Percentiles rank a stretch among this genome's conserved stretches.
phyloP scores from a whole-genome alignment of 2,329 filamentous ascomycete genomes.

The Mycosphaerella sp. region DNA sequence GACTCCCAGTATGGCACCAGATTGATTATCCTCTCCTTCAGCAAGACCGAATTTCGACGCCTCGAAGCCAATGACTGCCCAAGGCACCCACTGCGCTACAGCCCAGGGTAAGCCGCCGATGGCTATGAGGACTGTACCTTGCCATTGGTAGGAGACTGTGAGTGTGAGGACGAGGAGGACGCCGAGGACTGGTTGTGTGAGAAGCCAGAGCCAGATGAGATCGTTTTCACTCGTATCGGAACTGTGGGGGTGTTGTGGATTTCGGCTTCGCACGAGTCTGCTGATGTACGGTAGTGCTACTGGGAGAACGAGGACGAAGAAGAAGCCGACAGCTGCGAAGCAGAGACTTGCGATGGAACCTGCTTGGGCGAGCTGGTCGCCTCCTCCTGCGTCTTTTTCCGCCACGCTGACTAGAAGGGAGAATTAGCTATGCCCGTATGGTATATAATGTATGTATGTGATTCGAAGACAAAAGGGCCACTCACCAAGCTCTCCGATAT shows the following conservation, averaged over 20 bases:
- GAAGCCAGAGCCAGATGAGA: slow-evolving; percentile 18
- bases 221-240: slow-evolving; percentile 1
- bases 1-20: slow-evolving; percentile 20
- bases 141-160: slow-evolving; percentile 18
- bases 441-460: neutral
- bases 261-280: neutral
- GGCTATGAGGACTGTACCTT: slow-evolving; percentile 20
- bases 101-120: slow-evolving; percentile 19
- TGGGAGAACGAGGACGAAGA: slow-evolving; percentile 16
- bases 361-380: slow-evolving; percentile 19
- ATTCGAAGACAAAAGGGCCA: neutral
- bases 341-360: slow-evolving; percentile 17
- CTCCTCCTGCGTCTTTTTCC: neutral
- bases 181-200: slow-evolving; percentile 19
- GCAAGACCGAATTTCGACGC: slow-evolving; percentile 14
- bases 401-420: slow-evolving; percentile 3
- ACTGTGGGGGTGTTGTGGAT: neutral
- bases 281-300: slow-evolving; percentile 8
- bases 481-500: slow-evolving; percentile 22
- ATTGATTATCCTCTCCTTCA: slow-evolving; percentile 9
- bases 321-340: slow-evolving; percentile 22
- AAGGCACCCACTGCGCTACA: slow-evolving; percentile 22
- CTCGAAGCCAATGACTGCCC: slow-evolving; percentile 19
- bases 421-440: neutral
- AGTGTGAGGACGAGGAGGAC: slow-evolving; percentile 17